Evolutionary conservation across 2,329 filamentous ascomycete species (phyloP).

Genomic region (Aureobasidium vineae): DNA sequence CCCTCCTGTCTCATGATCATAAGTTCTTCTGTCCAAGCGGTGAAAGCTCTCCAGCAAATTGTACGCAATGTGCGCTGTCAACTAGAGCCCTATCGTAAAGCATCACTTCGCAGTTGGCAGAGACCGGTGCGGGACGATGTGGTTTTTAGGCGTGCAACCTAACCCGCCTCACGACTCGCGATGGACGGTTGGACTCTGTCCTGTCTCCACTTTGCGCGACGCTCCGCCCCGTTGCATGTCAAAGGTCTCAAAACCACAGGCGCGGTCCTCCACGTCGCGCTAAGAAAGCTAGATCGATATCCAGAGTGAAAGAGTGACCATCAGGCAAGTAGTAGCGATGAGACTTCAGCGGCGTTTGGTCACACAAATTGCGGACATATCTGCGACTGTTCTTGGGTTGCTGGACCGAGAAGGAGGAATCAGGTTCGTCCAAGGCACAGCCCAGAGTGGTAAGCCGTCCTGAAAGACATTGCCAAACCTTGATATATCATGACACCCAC

Average conservation of each 20-base stretch:
- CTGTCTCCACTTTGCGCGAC: constrained; percentile 24
- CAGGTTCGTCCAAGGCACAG: background rate
- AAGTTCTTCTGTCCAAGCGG: background rate
- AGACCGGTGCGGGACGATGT: background rate
- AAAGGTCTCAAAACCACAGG: constrained; percentile 8
- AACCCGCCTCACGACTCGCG: constrained; percentile 7
- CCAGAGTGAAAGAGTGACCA: background rate
- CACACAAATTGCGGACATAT: constrained; percentile 16
- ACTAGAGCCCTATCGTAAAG: background rate
- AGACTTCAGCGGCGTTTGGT: constrained; percentile 16
- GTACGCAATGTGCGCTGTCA: background rate
- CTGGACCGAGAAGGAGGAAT: background rate
- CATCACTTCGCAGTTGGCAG: background rate
- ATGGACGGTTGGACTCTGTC: constrained; percentile 14
- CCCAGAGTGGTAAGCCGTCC: background rate
- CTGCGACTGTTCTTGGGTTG: background rate
- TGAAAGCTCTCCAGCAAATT: background rate
- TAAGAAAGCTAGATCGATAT: constrained; percentile 10
- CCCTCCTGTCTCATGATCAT: background rate
- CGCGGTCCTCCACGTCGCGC: constrained; percentile 21
- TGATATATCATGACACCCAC: constrained; percentile 13
- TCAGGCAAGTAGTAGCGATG: background rate
- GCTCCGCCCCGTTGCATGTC: constrained; percentile 26
- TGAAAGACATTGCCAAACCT: background rate
- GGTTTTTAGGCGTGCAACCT: constrained; percentile 10